A percentile compares a stretch with the other conserved stretches of the same genome.
Evolutionary conservation across 179 eudicot genomes (phyloP).

Genomic region (Silene coronaria): DNA sequence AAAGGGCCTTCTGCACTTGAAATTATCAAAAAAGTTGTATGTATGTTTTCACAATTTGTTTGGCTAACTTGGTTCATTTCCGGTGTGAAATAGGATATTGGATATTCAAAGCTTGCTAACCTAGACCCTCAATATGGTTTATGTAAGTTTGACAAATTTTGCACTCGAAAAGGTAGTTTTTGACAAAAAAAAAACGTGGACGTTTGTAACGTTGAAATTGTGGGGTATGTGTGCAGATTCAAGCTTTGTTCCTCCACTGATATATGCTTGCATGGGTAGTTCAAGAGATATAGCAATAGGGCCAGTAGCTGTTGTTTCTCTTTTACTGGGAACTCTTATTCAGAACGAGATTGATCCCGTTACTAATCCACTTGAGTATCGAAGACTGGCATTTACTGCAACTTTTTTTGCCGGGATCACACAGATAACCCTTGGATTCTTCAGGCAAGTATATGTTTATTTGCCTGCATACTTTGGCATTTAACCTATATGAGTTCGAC

Average conservation of each 20-base stretch:
- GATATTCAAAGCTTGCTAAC: constrained; percentile 58
- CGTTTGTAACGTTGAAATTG: neutral
- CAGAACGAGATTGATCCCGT: constrained; percentile 53
- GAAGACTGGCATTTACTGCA: constrained; percentile 68
- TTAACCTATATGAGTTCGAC: neutral
- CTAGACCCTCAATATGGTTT: constrained; percentile 54
- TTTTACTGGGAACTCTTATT: constrained; percentile 55
- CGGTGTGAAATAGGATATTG: constrained; percentile 45
- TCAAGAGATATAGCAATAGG: constrained; percentile 87
- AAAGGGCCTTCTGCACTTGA: too few relatives aligned
- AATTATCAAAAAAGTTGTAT: neutral
- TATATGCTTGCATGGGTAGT: constrained; percentile 84
- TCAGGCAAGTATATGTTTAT: constrained; percentile 35
- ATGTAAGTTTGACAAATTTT: constrained; percentile 32
- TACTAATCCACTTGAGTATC: constrained; percentile 40
- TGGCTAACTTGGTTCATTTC: neutral
- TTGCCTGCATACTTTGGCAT: neutral
- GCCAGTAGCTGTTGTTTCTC: constrained; percentile 80
- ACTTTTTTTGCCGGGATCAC: constrained; percentile 80
- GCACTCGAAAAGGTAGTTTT: neutral
- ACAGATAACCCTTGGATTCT: constrained; percentile 64
- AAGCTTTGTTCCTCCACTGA: constrained; percentile 74
- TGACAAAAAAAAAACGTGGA: neutral
- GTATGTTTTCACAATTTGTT: neutral
- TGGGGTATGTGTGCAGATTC: constrained; percentile 37